Evolutionary conservation across 1,139 yeast genomes (phyloP), one percentile per base, ranked within the genome.

Genomic region (Hansenula lynferdii): DNA sequence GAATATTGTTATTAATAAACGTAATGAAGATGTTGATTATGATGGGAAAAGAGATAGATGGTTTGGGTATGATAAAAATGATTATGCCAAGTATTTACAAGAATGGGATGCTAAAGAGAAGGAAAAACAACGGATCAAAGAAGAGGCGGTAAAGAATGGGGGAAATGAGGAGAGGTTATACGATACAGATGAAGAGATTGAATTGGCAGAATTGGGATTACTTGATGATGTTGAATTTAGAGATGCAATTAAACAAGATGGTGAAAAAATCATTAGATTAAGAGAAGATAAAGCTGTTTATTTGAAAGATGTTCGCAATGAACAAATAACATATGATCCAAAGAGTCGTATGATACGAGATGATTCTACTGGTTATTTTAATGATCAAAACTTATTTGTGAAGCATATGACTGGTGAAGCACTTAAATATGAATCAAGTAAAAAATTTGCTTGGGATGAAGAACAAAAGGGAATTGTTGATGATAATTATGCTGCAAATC

Each of bases 31-130:
- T 39, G 70, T 71, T 6, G 74, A 69, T 37, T 79, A 75, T 60
- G 95, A 84, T 48, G 71, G 79, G 15, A 82, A 82, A 47, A 63
- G 94, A 41, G 95, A 85, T 57, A 64, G 85, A 37, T 85, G 92
- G 87, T 81, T 76, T 53, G 94, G 94, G 0, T 81, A 75, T 53
- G 81, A 80, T 42, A 65, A 71, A 1, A 65, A 66, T 6, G 84
- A 82, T 38, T 84, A 84, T 67, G 69, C 67, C 34, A 57, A 61
- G n/a, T 71, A 74, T 18, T 57, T 78, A 8, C 61, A 62, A 30
- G 62, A 65, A 37, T 71, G 77, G 73, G 69, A 72, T 34, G 51
- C 53, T 18, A 59, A 62, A 28, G 65, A 72, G 35, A 43, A 49
- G 22, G 40, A 44, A 15, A 24, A 28, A 38, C 46, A 50, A 23